Conservation (phyloP, 2,329 filamentous ascomycete genomes). For the Diaporthe destruens region DNA sequence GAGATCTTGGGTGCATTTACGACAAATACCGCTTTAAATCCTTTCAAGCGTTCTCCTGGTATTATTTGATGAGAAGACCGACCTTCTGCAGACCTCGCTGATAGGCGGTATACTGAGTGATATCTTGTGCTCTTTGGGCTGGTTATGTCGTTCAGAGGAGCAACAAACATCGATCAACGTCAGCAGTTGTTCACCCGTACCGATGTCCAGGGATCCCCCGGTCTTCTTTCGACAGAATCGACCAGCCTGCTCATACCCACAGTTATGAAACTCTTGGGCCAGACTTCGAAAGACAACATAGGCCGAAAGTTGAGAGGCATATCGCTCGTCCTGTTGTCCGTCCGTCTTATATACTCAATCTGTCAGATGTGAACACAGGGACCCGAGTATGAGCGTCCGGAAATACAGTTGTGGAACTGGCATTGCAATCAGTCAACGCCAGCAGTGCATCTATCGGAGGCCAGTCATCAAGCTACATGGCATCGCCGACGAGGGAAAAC, state of each 20-base stretch:
- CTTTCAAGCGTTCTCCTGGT: slow-evolving; percentile 35
- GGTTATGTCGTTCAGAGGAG: slow-evolving; percentile 23
- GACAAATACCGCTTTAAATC: slow-evolving; percentile 6
- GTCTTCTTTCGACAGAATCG: slow-evolving; percentile 18
- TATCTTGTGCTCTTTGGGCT: slow-evolving; percentile 33
- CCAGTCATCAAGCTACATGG: neutral
- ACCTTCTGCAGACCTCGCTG: slow-evolving; percentile 32
- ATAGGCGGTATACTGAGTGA: slow-evolving; percentile 36
- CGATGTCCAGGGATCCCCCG: slow-evolving; percentile 28
- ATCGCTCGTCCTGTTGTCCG: slow-evolving; percentile 25
- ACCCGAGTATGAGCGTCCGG: slow-evolving; percentile 15
- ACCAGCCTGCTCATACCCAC: slow-evolving; percentile 38
- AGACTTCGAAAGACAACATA: slow-evolving; percentile 27
- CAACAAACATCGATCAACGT: slow-evolving; percentile 8
- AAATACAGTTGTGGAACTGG: neutral
- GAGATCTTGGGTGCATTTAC: slow-evolving; percentile 30
- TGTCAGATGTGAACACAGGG: slow-evolving; percentile 34
- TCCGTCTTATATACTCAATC: slow-evolving; percentile 22
- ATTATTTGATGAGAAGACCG: slow-evolving; percentile 1
- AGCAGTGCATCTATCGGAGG: slow-evolving; percentile 1
- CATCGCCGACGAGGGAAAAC: neutral
- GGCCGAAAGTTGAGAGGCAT: slow-evolving; percentile 24
- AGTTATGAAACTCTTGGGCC: slow-evolving; percentile 20
- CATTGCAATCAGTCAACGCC: neutral
- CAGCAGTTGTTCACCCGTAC: slow-evolving; percentile 24